Conservation (phyloP, 1,284 basidiomycete genomes). For the Anthracocystis walkeri region DNA sequence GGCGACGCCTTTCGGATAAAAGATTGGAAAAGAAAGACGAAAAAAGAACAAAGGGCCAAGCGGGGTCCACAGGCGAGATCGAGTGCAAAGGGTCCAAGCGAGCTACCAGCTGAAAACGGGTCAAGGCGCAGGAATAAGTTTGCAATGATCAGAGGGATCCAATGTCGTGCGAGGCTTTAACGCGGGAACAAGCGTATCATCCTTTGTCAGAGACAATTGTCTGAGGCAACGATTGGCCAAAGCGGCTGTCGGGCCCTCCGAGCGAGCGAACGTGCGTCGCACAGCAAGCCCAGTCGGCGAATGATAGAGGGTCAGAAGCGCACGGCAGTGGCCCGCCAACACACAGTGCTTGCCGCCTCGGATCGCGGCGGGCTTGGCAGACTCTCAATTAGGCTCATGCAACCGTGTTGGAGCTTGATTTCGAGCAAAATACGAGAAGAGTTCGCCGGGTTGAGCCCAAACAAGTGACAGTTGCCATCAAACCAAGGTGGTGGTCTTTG, state of each 20-base stretch:
- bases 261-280: neutral
- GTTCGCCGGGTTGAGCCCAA: neutral
- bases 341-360: neutral
- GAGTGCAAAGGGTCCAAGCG: neutral
- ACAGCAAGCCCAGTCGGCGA: neutral
- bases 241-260: neutral
- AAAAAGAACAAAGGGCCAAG: neutral
- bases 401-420: neutral
- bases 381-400: constrained; percentile 3
- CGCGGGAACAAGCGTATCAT: constrained; percentile 1
- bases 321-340: neutral
- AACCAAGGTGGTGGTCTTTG: too few relatives aligned
- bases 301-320: neutral
- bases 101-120: neutral
- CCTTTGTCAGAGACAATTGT: neutral
- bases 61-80: neutral
- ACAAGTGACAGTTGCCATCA: neutral
- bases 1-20: constrained; percentile 6
- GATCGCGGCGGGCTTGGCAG: constrained; percentile 1
- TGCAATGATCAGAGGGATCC: constrained; percentile 1
- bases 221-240: too few relatives aligned
- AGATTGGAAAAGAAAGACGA: neutral
- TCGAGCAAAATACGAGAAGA: neutral
- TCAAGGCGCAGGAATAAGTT: constrained; percentile 1
- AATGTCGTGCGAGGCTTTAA: neutral